These are phyloP conservation scores for Magnolia officinalis DNA, from an alignment of 164 flowering plant species.

Conservation along the genomic window DNA sequence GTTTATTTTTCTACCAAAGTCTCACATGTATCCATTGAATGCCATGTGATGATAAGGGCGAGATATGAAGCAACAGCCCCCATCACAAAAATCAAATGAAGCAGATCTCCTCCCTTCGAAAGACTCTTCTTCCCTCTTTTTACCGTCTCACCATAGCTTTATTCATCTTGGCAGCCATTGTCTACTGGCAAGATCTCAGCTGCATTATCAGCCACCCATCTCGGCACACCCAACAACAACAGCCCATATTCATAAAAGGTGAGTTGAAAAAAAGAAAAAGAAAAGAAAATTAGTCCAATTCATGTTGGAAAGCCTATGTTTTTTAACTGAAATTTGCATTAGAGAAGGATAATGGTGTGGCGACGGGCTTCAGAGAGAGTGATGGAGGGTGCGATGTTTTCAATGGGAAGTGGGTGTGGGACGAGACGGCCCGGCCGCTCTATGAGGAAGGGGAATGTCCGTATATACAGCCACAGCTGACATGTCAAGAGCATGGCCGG, in stretches of 20 bases:
- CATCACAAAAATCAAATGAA: conserved; percentile 30
- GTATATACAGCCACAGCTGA: conserved; percentile 83
- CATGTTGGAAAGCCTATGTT: neutral
- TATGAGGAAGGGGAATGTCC: conserved; percentile 78
- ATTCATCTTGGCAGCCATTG: conserved; percentile 52
- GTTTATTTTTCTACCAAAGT: neutral
- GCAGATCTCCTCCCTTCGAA: conserved; percentile 33
- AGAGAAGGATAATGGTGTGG: conserved; percentile 15
- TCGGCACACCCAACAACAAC: conserved; percentile 7
- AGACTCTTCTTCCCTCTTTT: conserved; percentile 50
- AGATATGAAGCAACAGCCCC: neutral
- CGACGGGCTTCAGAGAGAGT: conserved; percentile 42
- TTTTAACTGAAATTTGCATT: neutral
- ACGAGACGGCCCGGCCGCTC: conserved; percentile 50
- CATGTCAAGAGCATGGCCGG: conserved; percentile 77
- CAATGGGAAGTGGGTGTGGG: conserved; percentile 73
- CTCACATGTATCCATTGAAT: neutral
- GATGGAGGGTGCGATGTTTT: conserved; percentile 58
- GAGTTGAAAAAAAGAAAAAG: neutral
- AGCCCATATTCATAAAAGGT: conserved; percentile 31
- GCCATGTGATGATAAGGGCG: neutral
- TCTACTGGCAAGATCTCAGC: conserved; percentile 52
- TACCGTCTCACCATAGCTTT: conserved; percentile 50
- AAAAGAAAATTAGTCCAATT: neutral
- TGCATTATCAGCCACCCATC: conserved; percentile 35